Evolutionary conservation across 2,329 filamentous ascomycete species (phyloP), one percentile per base, ranked within the genome.

Genomic region (Pseudocercospora fijiensis): DNA sequence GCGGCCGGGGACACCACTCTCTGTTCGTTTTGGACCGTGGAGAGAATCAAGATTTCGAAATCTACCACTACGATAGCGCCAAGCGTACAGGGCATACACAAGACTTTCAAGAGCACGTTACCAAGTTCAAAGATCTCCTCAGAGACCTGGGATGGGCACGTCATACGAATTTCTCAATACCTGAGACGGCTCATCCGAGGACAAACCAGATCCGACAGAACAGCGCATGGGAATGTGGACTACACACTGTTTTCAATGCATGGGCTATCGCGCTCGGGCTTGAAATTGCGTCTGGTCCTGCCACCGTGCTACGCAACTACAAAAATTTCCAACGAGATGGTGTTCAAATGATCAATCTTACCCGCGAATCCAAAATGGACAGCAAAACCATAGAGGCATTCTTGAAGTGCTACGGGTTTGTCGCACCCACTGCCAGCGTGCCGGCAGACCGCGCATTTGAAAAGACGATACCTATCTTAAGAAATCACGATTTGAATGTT

Each of bases 261-360:
- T 68, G 66, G 66, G 55, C 62, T 2, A 43, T 57, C 13, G 66
- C 65, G 2, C 60, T 66, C 10, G 60, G 60, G 6, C 53, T 68
- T 41, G 61, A 67, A 1, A 9, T 55, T 30, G 27, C 62, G 18
- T 24, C 27, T 13, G 57, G 28, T 18, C n/a, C 47, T 24, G 55
- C n/a, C n/a, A 41, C 43, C 16, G 5, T 11, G 6, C 20, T 55
- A 10, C 16, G 9, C 22, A 33, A 26, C n/a, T 43, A 8, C 8
- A 27, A 8, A 24, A 26, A 11, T 18, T 66, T 67, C 52, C 18
- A 47, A 5, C 22, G 13, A 10, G 28, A 49, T n/a, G 49, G 49
- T 4, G 61, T 56, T 1, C 45, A 47, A 3, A 52, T 67, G 2
- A 49, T 66, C 56, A 63, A 52, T 18, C 58, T 67, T 5, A 51